Base-by-base conservation (phyloP, 805 yeast species). In the Clavispora phyllophila region DNA sequence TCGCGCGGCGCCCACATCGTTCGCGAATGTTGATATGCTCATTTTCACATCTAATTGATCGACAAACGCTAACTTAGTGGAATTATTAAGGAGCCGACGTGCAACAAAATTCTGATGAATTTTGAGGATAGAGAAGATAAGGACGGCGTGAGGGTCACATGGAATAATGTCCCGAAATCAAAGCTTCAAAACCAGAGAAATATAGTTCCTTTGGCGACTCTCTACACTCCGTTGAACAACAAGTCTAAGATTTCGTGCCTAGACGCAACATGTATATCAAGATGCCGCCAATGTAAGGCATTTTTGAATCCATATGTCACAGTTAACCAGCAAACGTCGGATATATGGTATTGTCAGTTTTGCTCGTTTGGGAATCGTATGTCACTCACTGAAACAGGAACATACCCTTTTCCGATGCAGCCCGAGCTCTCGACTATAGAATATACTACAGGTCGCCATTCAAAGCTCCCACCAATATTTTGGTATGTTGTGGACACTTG, bases 101-200 rank as follows among this genome's bases (percentile, higher is more conserved):
- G 7, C 9, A 9, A 9, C 9, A 7, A 29, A 15, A 17, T 29
- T 10, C 14, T 13, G n/a, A 69, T 69, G 74, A 64, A 63, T 49
- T 76, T 78, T 51, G 81, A 77, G 53, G 67, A 67, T 14, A 63
- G 73, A 51, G 95, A 86, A 58, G 93, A 86, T 58, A 58, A 63
- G 41, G 84, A 84, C 51, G 93, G 93, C 37, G 76, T 84, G 32
- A 76, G 93, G 54, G 73, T 82, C 58, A 73, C 90, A 6, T 86
- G 93, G 89, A 84, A 82, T 57, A 65, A 68, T 9, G 60, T 81
- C 12, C 85, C 86, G 5, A 65, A 72, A 34, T 66, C 78, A n/a
- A 75, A 72, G 52, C 63, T 70, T 34, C 81, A 78, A 37, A 75
- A 76, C 39, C 66, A 70, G 25, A 58, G 82, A 40, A 68, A 75